Conservation (phyloP, 108 stramenopile species). For the Skeletonema tropicum region DNA sequence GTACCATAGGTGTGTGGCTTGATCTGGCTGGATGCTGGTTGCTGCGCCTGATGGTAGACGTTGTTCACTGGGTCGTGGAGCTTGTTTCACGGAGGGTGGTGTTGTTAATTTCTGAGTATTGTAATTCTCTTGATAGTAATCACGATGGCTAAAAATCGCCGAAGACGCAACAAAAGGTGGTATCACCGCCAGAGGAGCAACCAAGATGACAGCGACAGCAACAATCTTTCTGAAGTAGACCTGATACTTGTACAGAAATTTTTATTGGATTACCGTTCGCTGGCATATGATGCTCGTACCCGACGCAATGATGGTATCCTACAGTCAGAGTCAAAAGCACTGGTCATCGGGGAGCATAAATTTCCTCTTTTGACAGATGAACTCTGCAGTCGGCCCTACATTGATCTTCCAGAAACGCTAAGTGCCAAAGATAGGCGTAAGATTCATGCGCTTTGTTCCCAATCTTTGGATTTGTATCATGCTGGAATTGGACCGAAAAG, state of each 20-base stretch:
- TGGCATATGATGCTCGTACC: constrained; percentile 17
- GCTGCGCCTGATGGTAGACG: too few species aligned
- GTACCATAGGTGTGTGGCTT: too few species aligned
- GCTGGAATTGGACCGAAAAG: constrained; percentile 32
- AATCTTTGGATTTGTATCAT: constrained; percentile 62
- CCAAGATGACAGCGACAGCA: not conserved
- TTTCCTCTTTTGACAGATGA: constrained; percentile 53
- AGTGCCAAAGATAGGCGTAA: constrained; percentile 59
- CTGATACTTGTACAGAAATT: constrained; percentile 38
- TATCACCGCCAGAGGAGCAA: constrained; percentile 2
- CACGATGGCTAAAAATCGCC: not conserved
- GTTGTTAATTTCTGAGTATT: too few species aligned
- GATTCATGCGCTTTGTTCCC: constrained; percentile 67
- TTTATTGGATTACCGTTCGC: constrained; percentile 33
- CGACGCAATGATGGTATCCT: constrained; percentile 3
- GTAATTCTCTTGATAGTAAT: not conserved
- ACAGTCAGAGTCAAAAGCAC: not conserved
- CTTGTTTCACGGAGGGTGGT: too few species aligned
- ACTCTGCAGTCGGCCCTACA: constrained; percentile 52
- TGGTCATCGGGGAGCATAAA: constrained; percentile 38
- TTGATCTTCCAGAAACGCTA: constrained; percentile 64
- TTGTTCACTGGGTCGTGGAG: too few species aligned
- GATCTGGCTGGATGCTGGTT: too few species aligned
- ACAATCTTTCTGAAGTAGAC: constrained; percentile 23
- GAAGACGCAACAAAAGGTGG: constrained; percentile 2